Evolutionary conservation across 148 eudicot species (phyloP).

Genomic region (Vaccinium vitisidaea): DNA sequence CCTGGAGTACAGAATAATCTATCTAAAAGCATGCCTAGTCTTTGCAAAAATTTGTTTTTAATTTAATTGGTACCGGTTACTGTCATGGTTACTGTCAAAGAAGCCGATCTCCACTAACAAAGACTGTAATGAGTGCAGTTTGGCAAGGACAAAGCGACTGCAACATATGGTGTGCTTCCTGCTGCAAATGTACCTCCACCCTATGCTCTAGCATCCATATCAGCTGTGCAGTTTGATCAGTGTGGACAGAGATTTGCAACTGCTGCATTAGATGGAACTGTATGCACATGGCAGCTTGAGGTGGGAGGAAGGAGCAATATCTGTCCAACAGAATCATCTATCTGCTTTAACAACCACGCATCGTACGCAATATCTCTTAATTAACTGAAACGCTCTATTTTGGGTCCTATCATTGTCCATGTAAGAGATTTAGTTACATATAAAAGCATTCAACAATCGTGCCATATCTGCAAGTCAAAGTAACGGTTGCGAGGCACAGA

Average conservation of each 20-base stretch:
- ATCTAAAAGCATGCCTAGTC: background rate
- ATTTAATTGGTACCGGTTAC: background rate
- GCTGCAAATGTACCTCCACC: conserved; percentile 98
- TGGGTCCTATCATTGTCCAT: background rate
- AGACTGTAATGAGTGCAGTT: conserved; percentile 45
- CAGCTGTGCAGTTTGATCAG: conserved; percentile 76
- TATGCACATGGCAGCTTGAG: conserved; percentile 97
- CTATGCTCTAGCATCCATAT: conserved; percentile 87
- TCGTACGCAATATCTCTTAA: conserved; percentile 50
- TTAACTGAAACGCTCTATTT: background rate
- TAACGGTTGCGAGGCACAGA: background rate
- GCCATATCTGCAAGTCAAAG: background rate
- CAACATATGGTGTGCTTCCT: conserved; percentile 95
- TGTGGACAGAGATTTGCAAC: conserved; percentile 92
- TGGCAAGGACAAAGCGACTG: conserved; percentile 84
- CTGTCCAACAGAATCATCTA: conserved; percentile 81
- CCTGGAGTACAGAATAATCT: background rate
- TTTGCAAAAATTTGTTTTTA: background rate
- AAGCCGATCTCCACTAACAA: conserved; percentile 18
- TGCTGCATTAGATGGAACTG: conserved; percentile 95
- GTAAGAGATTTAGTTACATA: background rate
- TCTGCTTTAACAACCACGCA: conserved; percentile 88
- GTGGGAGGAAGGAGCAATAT: conserved; percentile 96
- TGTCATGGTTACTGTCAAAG: background rate
- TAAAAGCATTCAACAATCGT: background rate